These are phyloP conservation scores for Sideroxylon spinosum DNA, from an alignment of 179 eudicot genomes.

Conservation along the genomic window DNA sequence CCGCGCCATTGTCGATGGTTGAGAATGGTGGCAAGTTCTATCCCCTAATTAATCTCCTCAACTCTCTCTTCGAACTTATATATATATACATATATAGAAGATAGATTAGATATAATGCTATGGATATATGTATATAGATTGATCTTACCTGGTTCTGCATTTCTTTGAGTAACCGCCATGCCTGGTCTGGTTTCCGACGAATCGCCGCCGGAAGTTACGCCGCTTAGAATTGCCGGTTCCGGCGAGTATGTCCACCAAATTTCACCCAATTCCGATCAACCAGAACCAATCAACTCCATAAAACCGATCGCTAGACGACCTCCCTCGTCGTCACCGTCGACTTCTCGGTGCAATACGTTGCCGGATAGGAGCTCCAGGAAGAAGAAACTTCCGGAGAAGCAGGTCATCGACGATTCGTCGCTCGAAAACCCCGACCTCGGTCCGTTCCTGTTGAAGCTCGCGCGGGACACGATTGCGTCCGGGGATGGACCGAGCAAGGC, in stretches of 20 bases:
- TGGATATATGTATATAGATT: background rate
- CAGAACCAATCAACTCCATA: conserved; percentile 29
- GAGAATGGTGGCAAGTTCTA: conserved; percentile 19
- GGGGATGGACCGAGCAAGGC: conserved; percentile 90
- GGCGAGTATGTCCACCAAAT: conserved; percentile 34
- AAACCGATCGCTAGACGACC: conserved; percentile 48
- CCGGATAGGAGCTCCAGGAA: conserved; percentile 79
- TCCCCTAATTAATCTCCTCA: conserved; percentile 6
- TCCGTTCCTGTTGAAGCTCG: conserved; percentile 80
- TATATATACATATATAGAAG: background rate
- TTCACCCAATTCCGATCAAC: conserved; percentile 34
- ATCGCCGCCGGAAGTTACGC: conserved; percentile 67
- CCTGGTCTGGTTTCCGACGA: conserved; percentile 87
- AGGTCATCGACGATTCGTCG: conserved; percentile 50
- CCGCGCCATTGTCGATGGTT: background rate
- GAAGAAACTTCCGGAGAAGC: conserved; percentile 49
- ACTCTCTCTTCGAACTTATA: background rate
- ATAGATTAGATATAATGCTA: too few relatives aligned
- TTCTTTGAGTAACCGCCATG: conserved; percentile 28
- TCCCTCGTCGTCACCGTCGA: conserved; percentile 82
- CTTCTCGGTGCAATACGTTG: conserved; percentile 75
- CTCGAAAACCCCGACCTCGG: conserved; percentile 98
- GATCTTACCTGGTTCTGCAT: background rate
- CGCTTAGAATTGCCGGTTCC: conserved; percentile 49
- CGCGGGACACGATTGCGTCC: conserved; percentile 77